Conservation (phyloP, 768 basidiomycete species). For the Agaricus blazei region DNA sequence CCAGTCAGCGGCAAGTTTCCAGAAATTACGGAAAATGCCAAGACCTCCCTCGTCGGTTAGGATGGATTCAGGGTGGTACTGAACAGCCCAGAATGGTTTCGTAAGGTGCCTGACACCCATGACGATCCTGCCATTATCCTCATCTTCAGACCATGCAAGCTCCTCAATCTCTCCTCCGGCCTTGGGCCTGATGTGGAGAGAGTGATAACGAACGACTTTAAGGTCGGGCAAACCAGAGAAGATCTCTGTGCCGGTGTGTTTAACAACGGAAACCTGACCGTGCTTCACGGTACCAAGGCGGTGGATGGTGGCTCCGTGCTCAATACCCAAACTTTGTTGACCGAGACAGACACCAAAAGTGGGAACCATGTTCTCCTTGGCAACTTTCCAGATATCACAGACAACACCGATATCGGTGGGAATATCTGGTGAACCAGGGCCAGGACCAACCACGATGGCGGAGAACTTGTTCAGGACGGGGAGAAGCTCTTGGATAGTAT, state of each 20-base stretch:
- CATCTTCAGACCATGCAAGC: conserved; percentile 70
- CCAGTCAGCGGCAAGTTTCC: conserved; percentile 63
- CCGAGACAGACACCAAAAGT: conserved; percentile 85
- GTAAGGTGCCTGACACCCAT: conserved; percentile 67
- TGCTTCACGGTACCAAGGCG: conserved; percentile 32
- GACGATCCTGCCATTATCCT: conserved; percentile 61
- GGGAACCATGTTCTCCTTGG: conserved; percentile 48
- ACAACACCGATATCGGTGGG: conserved; percentile 64
- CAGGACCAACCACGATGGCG: conserved; percentile 72
- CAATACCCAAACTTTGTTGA: conserved; percentile 68
- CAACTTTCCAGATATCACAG: conserved; percentile 63
- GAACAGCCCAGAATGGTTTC: conserved; percentile 82
- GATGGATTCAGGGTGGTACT: conserved; percentile 86
- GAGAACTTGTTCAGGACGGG: conserved; percentile 57
- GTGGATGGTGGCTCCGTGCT: conserved; percentile 56
- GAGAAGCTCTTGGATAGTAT: conserved; percentile 44
- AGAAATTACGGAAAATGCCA: conserved; percentile 71
- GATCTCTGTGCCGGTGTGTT: conserved; percentile 53
- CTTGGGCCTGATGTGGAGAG: conserved; percentile 56
- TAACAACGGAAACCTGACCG: conserved; percentile 55
- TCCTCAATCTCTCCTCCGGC: conserved; percentile 49
- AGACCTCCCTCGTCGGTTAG: conserved; percentile 64
- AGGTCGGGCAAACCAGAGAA: conserved; percentile 53
- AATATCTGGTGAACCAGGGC: conserved; percentile 71
- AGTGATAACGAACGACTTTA: conserved; percentile 75